These are phyloP conservation scores for Hondaea fermentalgiana DNA, from an alignment of 108 stramenopile genomes.

Conservation along the genomic window DNA sequence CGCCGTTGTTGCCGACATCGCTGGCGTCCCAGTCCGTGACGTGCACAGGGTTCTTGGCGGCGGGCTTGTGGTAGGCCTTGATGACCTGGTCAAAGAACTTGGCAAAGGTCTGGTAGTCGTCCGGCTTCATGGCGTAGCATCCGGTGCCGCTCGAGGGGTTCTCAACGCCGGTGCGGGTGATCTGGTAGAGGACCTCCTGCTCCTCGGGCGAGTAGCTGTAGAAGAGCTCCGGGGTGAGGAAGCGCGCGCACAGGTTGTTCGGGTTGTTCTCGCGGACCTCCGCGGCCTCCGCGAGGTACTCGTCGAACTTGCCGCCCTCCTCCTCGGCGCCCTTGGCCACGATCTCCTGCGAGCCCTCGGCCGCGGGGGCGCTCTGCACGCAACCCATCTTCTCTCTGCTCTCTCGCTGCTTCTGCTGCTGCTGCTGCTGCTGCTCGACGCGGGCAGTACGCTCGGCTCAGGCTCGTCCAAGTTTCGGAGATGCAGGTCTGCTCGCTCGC, in stretches of 20 bases:
- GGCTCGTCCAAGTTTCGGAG: background rate
- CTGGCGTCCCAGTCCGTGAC: slow-evolving; percentile 44
- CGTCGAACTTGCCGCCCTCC: background rate
- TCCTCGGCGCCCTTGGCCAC: background rate
- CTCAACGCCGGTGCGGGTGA: background rate
- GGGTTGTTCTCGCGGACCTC: background rate
- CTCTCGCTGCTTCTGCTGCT: background rate
- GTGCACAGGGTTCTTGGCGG: slow-evolving; percentile 30
- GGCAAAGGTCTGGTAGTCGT: slow-evolving; percentile 18
- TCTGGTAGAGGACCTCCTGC: slow-evolving; percentile 18
- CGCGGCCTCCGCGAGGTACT: background rate
- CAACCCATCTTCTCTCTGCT: background rate
- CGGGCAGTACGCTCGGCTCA: background rate
- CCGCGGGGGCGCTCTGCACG: background rate
- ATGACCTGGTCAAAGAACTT: slow-evolving; percentile 18
- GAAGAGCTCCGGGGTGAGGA: slow-evolving; percentile 13
- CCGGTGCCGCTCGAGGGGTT: background rate
- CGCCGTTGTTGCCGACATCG: slow-evolving; percentile 29
- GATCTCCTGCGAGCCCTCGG: background rate
- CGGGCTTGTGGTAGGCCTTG: slow-evolving; percentile 5
- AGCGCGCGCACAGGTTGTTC: slow-evolving; percentile 2
- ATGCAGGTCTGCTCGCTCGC: background rate
- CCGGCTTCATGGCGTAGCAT: slow-evolving; percentile 25
- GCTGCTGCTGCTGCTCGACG: background rate
- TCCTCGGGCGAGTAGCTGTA: background rate